Base-by-base conservation (phyloP, 805 yeast species). In the Saturnispora ahearnii region DNA sequence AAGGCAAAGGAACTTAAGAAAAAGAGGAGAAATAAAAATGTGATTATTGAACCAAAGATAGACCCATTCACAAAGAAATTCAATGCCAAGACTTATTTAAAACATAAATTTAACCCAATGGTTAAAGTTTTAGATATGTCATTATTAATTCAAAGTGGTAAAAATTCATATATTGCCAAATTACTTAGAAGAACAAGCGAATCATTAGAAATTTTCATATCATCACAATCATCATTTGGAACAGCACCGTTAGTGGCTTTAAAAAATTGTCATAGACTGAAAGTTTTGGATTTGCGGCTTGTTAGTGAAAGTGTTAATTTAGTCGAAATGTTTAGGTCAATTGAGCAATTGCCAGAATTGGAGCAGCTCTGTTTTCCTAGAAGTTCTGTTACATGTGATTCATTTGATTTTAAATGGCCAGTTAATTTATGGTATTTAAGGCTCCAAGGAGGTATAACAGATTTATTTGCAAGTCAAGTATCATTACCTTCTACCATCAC, bases 181-280 rank as follows among this genome's bases (percentile, higher is more conserved):
- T 63, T 93, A 6, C 69, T 93, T 49, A 78, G 95, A 59, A 73
- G 96, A 38, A 86, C 96, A 49, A 77, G 89, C 8, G 63, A 73
- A 18, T 75, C 73, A 36, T 68, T 93, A 45, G 77, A 80, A 54
- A 69, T 73, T 10, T 89, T 93, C 58, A 76, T 85, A 7, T 96
- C 98, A 0, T 96, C 98, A 3, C 98, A 91, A 62, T 83, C 97
- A 31, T 84, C 95, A 68, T 91, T 93, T 70, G 99, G 99, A 0
- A 76, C 81, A 45, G 85, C 95, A 2, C 97, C 98, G 1, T 68
- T 91, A 56, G 76, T 87, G n/a, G 81, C 95, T 46, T 71, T 93
- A 42, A 76, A 86, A 51, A 71, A 81, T 41, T 93, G 99, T 63
- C 68, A 68, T 22, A 72, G 74, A 29, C 68, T 91, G 50, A 72